Percentiles rank a stretch among this genome's conserved stretches.
These are phyloP conservation scores for Smallanthus sonchifolius DNA, from an alignment of 129 eudicot genomes.

Conservation along the genomic window DNA sequence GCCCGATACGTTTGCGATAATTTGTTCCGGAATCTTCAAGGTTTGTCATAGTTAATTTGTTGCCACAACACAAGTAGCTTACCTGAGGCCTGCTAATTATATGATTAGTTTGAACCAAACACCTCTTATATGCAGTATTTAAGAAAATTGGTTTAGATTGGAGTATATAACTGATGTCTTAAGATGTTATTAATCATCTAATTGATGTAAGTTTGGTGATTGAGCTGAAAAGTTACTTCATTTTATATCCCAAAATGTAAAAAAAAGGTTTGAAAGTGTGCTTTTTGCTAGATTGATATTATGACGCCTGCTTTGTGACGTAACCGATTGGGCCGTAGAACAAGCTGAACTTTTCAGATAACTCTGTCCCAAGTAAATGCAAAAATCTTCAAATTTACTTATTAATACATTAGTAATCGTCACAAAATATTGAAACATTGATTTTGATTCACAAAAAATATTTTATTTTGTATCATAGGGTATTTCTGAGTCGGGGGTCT, in stretches of 20 bases:
- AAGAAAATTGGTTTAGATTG: conserved; percentile 1
- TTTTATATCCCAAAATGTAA: not conserved
- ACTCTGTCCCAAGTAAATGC: not conserved
- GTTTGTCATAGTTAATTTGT: too few relatives aligned
- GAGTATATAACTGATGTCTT: not conserved
- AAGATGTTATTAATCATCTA: not conserved
- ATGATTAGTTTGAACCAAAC: too few relatives aligned
- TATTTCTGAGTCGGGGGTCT: too few relatives aligned
- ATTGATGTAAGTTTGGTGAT: not conserved
- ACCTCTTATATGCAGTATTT: not conserved
- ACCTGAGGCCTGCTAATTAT: too few relatives aligned
- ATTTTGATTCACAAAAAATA: not conserved
- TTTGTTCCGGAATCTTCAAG: conserved; percentile 49
- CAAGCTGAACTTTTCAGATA: not conserved
- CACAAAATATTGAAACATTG: conserved; percentile 9
- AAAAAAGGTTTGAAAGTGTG: not conserved
- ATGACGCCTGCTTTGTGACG: not conserved
- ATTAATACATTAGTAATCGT: not conserved
- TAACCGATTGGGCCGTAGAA: not conserved
- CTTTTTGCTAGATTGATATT: conserved; percentile 1
- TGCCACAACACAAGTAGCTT: too few relatives aligned
- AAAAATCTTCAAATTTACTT: not conserved
- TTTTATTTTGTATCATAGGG: not conserved
- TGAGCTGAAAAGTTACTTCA: not conserved
- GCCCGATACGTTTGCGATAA: conserved; percentile 62